Evolutionary conservation across 768 basidiomycete genomes (phyloP), one percentile per base, ranked within the genome.

Genomic region (Porpolomopsis calyptriformis): DNA sequence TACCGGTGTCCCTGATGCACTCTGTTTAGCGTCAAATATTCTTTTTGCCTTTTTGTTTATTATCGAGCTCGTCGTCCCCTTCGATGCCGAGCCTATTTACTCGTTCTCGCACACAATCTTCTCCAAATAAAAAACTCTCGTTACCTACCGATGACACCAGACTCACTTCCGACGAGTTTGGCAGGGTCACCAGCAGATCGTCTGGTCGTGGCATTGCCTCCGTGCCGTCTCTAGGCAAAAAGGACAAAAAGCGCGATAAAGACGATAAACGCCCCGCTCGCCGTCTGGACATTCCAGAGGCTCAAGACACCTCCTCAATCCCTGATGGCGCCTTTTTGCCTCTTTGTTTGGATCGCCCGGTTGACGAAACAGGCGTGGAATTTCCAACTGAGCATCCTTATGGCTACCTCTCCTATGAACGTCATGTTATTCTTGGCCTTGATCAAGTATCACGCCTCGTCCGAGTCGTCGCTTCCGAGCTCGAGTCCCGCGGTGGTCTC

Each of bases 371-470:
- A 1, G 60, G 64, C 26, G 47, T 51, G 33, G 69, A 71, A 49
- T 63, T 62, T 42, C 57, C 66, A 12, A 61, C 70, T 40, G 65
- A 65, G 39, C 61, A 62, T 44, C 68, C 71, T 55, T 89, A 88
- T 56, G 84, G 85, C 40, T 86, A 86, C 55, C 71, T 89, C 34
- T 79, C 78, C 3, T 79, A 78, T 61, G 73, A 80, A 46, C 71
- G 80, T 25, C 80, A 88, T 57, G 79, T 88, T 49, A 71, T 86
- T 12, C 73, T 90, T 0, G 82, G 82, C n/a, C 71, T 86, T 12
- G 77, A 82, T 43, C 76, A 87, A 56, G 75, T 85, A 33, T 73
- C 75, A 4, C 72, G 76, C 35, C 77, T 91, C 39, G 81, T 88
- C n/a, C 72, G 75, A 35, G 77, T 78, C 48, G 65, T 88, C 46